Evolutionary conservation across 208 protist genomes (phyloP).

Genomic region (Spongospora subterranea): DNA sequence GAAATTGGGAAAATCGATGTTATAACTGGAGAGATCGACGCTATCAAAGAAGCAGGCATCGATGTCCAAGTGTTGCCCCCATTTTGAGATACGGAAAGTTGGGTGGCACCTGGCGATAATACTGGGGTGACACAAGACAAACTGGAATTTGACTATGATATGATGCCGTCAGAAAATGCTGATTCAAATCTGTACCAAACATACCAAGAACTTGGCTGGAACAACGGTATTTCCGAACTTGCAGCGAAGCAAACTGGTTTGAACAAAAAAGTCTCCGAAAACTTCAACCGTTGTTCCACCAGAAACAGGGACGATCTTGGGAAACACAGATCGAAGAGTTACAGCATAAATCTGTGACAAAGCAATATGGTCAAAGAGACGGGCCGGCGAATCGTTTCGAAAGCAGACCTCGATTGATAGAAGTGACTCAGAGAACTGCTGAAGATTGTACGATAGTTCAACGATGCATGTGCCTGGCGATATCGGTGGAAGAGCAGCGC

Average conservation of each 20-base stretch:
- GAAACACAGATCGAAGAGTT: neutral
- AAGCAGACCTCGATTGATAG: neutral
- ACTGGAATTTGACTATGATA: slow-evolving; percentile 1
- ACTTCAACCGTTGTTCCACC: neutral
- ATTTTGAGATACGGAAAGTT: neutral
- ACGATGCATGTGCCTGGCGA: neutral
- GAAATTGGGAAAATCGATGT: neutral
- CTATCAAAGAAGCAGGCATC: neutral
- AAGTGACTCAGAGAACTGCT: neutral
- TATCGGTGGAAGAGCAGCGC: neutral
- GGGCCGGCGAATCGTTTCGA: neutral
- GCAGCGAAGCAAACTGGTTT: neutral
- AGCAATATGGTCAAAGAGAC: too few species aligned
- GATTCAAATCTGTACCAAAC: neutral
- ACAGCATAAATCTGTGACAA: neutral
- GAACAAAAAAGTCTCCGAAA: neutral
- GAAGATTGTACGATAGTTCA: slow-evolving; percentile 32
- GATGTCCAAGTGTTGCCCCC: neutral
- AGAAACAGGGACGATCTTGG: neutral
- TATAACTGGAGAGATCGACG: neutral
- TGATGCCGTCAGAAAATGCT: neutral
- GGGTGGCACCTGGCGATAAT: neutral
- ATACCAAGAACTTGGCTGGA: neutral
- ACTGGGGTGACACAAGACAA: neutral
- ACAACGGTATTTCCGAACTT: neutral